Evolutionary conservation across 73 alveolate genomes (phyloP).

Genomic region (Paramecium bursaria): DNA sequence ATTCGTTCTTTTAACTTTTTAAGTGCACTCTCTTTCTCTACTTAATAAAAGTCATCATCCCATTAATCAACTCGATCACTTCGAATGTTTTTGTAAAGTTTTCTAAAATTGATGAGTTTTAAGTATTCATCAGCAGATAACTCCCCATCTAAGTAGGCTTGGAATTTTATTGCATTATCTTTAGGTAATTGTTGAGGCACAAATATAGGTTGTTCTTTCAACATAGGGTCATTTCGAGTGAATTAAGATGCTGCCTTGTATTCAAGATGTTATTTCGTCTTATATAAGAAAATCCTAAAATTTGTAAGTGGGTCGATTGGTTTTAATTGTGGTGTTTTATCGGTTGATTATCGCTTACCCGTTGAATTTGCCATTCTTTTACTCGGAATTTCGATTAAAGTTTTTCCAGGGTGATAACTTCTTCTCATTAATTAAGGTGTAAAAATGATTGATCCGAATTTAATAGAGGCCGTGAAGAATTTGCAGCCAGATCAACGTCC

Average conservation of each 20-base stretch:
- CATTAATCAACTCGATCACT: slow-evolving; percentile 10
- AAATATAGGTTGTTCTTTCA: slow-evolving; percentile 7
- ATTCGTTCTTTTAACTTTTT: slow-evolving; percentile 40
- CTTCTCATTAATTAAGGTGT: too few species aligned
- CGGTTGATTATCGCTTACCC: too few species aligned
- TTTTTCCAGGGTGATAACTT: too few species aligned
- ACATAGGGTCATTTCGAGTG: slow-evolving; percentile 28
- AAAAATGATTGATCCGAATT: too few species aligned
- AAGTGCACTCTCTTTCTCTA: slow-evolving; percentile 34
- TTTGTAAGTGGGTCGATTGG: background rate
- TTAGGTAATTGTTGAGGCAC: background rate
- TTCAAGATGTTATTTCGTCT: slow-evolving; percentile 27
- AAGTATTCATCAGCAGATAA: slow-evolving; percentile 25
- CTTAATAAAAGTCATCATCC: background rate
- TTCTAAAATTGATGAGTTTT: slow-evolving; percentile 3
- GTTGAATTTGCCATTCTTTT: too few species aligned
- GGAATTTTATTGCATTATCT: slow-evolving; percentile 4
- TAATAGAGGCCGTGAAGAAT: too few species aligned
- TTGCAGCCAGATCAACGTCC: too few species aligned
- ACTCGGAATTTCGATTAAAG: too few species aligned
- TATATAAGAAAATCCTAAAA: slow-evolving; percentile 29
- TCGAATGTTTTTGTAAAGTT: background rate
- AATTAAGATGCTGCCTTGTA: slow-evolving; percentile 13
- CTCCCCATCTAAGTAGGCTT: slow-evolving; percentile 56
- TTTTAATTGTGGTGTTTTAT: too few species aligned